Evolutionary conservation across 2,329 filamentous ascomycete species (phyloP).

Genomic region (Ophiognomonia clavigignenti-juglandacearum): DNA sequence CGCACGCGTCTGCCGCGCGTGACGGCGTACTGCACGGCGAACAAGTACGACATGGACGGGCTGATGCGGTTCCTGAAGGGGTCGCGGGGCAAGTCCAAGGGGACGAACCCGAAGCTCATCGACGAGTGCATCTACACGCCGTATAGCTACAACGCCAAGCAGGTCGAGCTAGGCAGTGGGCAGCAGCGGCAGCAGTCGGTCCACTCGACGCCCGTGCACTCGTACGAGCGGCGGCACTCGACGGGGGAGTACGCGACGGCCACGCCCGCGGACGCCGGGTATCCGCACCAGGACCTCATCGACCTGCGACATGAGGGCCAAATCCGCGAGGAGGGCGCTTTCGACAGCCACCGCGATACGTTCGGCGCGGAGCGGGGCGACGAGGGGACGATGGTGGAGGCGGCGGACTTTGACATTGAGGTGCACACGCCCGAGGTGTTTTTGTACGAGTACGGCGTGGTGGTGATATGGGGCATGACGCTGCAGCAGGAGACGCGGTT

Average conservation of each 20-base stretch:
- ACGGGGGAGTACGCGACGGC: conserved; percentile 51
- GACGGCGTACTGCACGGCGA: conserved; percentile 94
- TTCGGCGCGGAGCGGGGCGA: conserved; percentile 22
- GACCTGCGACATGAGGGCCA: conserved; percentile 46
- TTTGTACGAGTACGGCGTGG: conserved; percentile 93
- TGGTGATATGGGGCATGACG: conserved; percentile 98
- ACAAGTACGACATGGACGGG: conserved; percentile 83
- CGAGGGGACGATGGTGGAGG: conserved; percentile 31
- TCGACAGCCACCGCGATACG: conserved; percentile 30
- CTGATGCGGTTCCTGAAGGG: conserved; percentile 90
- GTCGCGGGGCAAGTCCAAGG: conserved; percentile 62
- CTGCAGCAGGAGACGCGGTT: conserved; percentile 85
- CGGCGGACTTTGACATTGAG: conserved; percentile 74
- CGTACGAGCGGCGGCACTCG: conserved; percentile 66
- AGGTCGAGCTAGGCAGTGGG: conserved; percentile 22
- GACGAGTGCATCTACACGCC: conserved; percentile 98
- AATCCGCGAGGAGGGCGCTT: conserved; percentile 19
- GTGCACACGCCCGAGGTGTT: conserved; percentile 94
- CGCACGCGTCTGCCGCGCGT: conserved; percentile 81
- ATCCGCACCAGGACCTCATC: conserved; percentile 60
- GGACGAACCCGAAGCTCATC: conserved; percentile 83
- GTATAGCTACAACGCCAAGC: conserved; percentile 67
- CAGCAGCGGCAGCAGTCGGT: conserved; percentile 24
- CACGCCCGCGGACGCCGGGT: conserved; percentile 20
- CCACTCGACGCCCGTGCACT: conserved; percentile 34